phyloP scores from a whole-genome alignment of 2,329 filamentous ascomycete genomes.

The Nemania sp. region DNA sequence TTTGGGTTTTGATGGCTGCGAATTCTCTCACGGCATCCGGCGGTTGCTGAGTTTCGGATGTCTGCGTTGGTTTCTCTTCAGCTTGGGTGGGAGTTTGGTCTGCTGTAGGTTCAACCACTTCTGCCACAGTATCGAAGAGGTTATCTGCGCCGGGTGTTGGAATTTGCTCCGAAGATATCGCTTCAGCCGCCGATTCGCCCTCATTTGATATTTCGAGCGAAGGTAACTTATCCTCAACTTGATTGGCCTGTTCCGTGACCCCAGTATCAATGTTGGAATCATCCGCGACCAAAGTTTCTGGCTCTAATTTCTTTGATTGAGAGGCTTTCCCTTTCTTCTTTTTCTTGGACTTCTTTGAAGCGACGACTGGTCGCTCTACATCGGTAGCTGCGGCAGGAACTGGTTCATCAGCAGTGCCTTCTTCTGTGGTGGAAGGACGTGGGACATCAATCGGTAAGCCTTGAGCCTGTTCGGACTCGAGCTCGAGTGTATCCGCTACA shows the following conservation, averaged over 20 bases:
- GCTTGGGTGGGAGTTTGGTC: neutral
- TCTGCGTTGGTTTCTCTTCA: neutral
- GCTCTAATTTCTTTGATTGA: neutral
- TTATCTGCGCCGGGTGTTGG: neutral
- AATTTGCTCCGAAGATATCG: neutral
- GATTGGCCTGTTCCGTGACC: conserved; percentile 1
- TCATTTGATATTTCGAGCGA: conserved; percentile 5
- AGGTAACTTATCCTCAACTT: neutral
- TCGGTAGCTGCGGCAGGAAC: conserved; percentile 8
- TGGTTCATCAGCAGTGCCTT: conserved; percentile 7
- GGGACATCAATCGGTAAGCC: neutral
- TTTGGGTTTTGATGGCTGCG: neutral
- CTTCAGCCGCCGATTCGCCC: neutral
- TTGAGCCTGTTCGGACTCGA: neutral
- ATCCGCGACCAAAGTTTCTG: neutral
- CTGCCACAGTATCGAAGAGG: neutral
- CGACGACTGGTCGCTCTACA: conserved; percentile 16
- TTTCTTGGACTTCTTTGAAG: conserved; percentile 28
- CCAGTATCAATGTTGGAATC: neutral
- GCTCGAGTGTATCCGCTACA: neutral
- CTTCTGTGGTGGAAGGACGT: neutral
- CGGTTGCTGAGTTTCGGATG: neutral
- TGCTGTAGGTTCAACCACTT: neutral
- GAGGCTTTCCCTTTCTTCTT: conserved; percentile 22
- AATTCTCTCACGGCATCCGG: neutral